Evolutionary conservation across 208 protist species (phyloP).

Genomic region (Leishmania tarentolae): DNA sequence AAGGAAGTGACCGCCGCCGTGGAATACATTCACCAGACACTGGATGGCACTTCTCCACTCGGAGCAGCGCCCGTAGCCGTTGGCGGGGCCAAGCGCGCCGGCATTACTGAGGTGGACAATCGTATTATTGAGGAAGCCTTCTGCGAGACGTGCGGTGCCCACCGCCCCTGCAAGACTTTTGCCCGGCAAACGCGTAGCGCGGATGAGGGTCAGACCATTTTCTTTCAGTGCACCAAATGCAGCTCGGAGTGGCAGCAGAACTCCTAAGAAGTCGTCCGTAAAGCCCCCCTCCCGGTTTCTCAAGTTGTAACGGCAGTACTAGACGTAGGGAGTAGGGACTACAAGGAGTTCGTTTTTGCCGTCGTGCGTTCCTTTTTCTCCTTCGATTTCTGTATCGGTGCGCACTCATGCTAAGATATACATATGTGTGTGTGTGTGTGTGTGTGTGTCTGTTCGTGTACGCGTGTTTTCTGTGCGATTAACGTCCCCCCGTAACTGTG

Average conservation of each 20-base stretch:
- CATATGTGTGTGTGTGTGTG: not conserved
- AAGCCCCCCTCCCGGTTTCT: not conserved
- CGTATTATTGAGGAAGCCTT: constrained; percentile 87
- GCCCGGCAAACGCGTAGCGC: constrained; percentile 89
- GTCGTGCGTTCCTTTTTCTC: not conserved
- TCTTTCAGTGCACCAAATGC: constrained; percentile 90
- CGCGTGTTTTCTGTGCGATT: not conserved
- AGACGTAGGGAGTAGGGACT: not conserved
- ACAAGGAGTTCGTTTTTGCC: not conserved
- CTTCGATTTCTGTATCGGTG: not conserved
- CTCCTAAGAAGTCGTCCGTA: constrained; percentile 49
- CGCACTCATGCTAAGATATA: too few relatives aligned
- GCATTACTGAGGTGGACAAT: constrained; percentile 72
- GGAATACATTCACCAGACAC: constrained; percentile 26
- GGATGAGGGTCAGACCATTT: constrained; percentile 93
- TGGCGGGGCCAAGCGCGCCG: constrained; percentile 21
- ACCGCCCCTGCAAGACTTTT: constrained; percentile 79
- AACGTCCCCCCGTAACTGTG: not conserved
- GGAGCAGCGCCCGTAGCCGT: not conserved
- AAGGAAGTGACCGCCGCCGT: constrained; percentile 40
- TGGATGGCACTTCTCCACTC: constrained; percentile 17
- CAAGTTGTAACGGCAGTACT: not conserved
- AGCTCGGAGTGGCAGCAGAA: constrained; percentile 89
- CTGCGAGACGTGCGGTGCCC: constrained; percentile 77
- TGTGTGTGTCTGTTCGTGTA: not conserved